These are phyloP conservation scores for Suhomyces ambrosiae DNA, from an alignment of 1,139 yeast species.

Conservation along the genomic window DNA sequence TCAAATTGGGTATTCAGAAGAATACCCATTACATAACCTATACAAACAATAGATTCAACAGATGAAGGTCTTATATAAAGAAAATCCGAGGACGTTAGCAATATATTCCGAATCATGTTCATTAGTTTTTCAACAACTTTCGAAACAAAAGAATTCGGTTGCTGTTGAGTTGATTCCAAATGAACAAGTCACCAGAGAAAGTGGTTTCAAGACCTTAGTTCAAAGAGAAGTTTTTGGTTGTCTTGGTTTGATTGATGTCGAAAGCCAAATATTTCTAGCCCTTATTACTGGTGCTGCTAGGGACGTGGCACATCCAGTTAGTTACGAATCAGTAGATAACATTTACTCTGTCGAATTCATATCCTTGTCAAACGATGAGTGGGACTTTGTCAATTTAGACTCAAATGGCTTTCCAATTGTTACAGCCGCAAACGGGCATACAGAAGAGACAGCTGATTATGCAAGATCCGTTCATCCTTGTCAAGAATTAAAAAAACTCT, in stretches of 20 bases:
- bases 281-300: constrained; percentile 72
- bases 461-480: constrained; percentile 75
- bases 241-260: constrained; percentile 76
- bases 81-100: constrained; percentile 56
- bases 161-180: constrained; percentile 55
- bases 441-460: constrained; percentile 25
- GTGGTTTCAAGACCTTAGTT: constrained; percentile 52
- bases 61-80: constrained; percentile 55
- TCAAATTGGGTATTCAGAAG: constrained; percentile 1
- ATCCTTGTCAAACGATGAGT: constrained; percentile 66
- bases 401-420: constrained; percentile 60
- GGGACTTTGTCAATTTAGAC: constrained; percentile 77
- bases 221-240: constrained; percentile 73
- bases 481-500: constrained; percentile 69
- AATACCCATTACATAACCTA: background rate
- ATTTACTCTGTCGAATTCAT: constrained; percentile 85
- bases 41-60: background rate
- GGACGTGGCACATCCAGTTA: constrained; percentile 82
- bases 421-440: constrained; percentile 10
- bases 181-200: constrained; percentile 37
- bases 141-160: constrained; percentile 36
- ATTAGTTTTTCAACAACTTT: constrained; percentile 48
- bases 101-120: constrained; percentile 53
- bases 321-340: constrained; percentile 75
- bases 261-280: constrained; percentile 69